A percentile compares a stretch with the other conserved stretches of the same genome.
Evolutionary conservation across 805 yeast species (phyloP).

Genomic region (Metschnikowia bowlesiae): DNA sequence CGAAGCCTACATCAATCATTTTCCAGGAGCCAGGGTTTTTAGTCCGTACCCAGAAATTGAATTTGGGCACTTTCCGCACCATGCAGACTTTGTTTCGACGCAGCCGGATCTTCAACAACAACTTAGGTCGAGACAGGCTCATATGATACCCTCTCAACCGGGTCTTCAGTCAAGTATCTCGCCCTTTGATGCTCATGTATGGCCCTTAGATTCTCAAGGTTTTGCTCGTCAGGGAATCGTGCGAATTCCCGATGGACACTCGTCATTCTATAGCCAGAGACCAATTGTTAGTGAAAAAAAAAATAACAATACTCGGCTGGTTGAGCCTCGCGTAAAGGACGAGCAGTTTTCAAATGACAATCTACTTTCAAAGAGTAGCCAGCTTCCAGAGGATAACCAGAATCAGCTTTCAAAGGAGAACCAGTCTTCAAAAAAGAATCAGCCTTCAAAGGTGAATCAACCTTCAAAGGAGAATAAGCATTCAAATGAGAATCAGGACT

Average conservation of each 20-base stretch:
- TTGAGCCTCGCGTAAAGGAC: background rate
- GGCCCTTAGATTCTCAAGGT: background rate
- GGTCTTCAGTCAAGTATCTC: background rate
- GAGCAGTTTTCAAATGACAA: background rate
- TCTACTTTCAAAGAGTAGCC: background rate
- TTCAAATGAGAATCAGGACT: too few species aligned
- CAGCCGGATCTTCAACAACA: slow-evolving; percentile 34
- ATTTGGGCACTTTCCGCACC: slow-evolving; percentile 23
- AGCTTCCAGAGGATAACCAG: too few species aligned
- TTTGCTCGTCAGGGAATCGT: background rate
- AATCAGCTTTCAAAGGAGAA: too few species aligned
- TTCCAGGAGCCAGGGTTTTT: background rate
- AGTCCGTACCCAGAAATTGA: slow-evolving; percentile 9
- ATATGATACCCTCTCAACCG: slow-evolving; percentile 6
- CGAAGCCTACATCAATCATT: background rate
- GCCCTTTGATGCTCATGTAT: background rate
- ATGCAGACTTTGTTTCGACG: slow-evolving; percentile 23
- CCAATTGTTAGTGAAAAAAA: background rate
- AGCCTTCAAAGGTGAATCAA: too few species aligned
- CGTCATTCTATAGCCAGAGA: background rate
- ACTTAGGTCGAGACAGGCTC: slow-evolving; percentile 30
- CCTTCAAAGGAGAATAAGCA: too few species aligned
- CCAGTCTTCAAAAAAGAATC: too few species aligned
- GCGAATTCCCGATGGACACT: background rate
- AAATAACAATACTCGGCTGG: background rate